phyloP scores from a whole-genome alignment of 1,284 basidiomycete species.

The Trametes sp. region DNA sequence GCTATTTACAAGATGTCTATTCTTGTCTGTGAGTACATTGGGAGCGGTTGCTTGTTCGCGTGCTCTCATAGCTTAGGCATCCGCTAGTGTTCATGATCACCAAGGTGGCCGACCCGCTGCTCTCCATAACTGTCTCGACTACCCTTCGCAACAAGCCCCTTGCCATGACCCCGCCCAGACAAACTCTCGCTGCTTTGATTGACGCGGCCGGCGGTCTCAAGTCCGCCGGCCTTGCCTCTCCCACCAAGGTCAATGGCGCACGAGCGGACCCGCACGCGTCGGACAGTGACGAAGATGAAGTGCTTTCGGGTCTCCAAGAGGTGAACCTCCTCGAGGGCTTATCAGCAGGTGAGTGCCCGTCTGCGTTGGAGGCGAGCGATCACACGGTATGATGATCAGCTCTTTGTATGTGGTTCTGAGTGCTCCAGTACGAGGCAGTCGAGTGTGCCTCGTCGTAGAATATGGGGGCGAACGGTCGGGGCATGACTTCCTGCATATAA shows the following conservation, averaged over 20 bases:
- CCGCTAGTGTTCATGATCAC: slow-evolving; percentile 74
- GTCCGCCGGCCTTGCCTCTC: slow-evolving; percentile 29
- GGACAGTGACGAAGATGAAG: slow-evolving; percentile 44
- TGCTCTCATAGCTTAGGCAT: not conserved
- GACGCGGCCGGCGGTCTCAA: slow-evolving; percentile 45
- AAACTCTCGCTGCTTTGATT: slow-evolving; percentile 57
- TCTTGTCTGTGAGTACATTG: slow-evolving; percentile 69
- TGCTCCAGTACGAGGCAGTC: too few species aligned
- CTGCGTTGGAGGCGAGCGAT: too few species aligned
- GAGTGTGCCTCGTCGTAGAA: too few species aligned
- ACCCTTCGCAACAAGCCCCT: slow-evolving; percentile 80
- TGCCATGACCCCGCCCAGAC: slow-evolving; percentile 56
- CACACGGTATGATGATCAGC: too few species aligned
- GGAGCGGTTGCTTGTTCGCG: not conserved
- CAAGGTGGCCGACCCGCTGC: slow-evolving; percentile 73
- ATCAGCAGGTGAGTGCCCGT: slow-evolving; percentile 55
- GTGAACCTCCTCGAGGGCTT: slow-evolving; percentile 82
- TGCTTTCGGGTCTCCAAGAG: slow-evolving; percentile 69
- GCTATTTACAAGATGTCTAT: slow-evolving; percentile 79
- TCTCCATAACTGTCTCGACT: slow-evolving; percentile 82
- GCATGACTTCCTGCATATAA: too few species aligned
- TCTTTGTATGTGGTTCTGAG: too few species aligned
- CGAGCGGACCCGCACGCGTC: slow-evolving; percentile 9
- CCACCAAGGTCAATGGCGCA: slow-evolving; percentile 23
- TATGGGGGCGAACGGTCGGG: too few species aligned